A percentile compares a stretch with the other conserved stretches of the same genome.
phyloP scores from a whole-genome alignment of 2,329 filamentous ascomycete genomes.

The Lecanicillium sp. region DNA sequence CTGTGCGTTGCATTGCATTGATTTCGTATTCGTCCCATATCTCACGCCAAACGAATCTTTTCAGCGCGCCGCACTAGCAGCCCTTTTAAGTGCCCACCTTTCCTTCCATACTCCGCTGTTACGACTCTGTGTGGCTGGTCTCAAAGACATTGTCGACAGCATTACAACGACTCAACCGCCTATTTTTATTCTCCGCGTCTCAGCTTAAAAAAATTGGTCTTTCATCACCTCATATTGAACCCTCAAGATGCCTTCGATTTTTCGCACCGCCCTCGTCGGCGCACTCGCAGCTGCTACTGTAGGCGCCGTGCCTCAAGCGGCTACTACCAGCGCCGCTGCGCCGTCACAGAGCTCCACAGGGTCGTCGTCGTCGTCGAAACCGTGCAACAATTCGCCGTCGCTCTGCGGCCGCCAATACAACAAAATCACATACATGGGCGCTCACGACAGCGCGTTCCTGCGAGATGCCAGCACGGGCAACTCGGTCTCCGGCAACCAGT shows the following conservation, averaged over 20 bases:
- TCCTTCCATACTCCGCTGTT: too few species aligned
- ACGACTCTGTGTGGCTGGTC: too few species aligned
- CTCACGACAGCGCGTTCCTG: slow-evolving; percentile 68
- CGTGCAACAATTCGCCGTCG: slow-evolving; percentile 76
- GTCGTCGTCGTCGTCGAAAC: slow-evolving; percentile 23
- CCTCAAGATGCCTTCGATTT: background rate
- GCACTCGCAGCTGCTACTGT: slow-evolving; percentile 1
- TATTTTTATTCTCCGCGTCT: too few species aligned
- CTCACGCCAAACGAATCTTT: too few species aligned
- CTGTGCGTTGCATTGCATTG: background rate
- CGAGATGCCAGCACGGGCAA: slow-evolving; percentile 56
- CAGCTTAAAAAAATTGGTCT: too few species aligned
- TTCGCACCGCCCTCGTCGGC: slow-evolving; percentile 3
- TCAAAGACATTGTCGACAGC: too few species aligned
- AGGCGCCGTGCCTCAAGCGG: slow-evolving; percentile 5
- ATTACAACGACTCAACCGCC: too few species aligned
- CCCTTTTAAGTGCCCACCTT: too few species aligned
- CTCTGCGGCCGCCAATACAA: slow-evolving; percentile 68
- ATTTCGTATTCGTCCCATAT: background rate
- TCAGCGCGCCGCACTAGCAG: too few species aligned
- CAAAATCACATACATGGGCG: slow-evolving; percentile 71
- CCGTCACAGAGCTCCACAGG: background rate
- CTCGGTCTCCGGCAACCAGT: slow-evolving; percentile 66
- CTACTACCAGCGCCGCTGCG: background rate
- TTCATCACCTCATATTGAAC: background rate